Percentiles rank a stretch among this genome's conserved stretches.
phyloP scores from a whole-genome alignment of 208 protist genomes.

The Endotrypanum monterogeii region DNA sequence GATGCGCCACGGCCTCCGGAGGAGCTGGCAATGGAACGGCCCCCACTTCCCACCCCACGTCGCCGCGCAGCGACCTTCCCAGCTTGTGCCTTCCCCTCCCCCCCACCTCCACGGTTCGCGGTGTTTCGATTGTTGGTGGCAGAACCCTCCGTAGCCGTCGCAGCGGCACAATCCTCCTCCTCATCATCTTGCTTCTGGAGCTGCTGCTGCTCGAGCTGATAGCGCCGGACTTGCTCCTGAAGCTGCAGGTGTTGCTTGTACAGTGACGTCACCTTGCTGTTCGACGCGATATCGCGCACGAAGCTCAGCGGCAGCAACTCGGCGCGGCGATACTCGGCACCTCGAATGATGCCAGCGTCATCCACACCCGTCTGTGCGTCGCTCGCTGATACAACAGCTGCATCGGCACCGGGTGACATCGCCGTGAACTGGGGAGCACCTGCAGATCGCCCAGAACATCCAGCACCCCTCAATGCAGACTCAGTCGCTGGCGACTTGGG shows the following conservation, averaged over 20 bases:
- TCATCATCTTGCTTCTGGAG: background rate
- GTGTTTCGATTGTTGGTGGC: background rate
- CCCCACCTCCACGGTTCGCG: background rate
- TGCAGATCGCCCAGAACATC: background rate
- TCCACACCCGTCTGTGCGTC: background rate
- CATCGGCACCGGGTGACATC: background rate
- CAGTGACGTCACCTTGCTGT: constrained; percentile 22
- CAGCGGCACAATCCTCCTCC: background rate
- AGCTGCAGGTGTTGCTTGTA: constrained; percentile 25
- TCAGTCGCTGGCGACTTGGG: background rate
- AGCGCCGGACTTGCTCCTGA: constrained; percentile 15
- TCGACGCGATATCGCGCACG: constrained; percentile 45
- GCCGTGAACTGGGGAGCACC: background rate
- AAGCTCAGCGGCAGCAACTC: constrained; percentile 59
- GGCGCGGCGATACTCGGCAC: constrained; percentile 35
- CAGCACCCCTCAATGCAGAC: background rate
- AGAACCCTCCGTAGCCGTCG: background rate
- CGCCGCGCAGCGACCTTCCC: background rate
- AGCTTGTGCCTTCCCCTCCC: background rate
- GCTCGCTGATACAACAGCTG: background rate
- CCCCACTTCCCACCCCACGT: background rate
- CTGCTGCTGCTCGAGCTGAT: constrained; percentile 19
- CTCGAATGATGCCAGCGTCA: background rate
- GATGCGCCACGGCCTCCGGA: background rate
- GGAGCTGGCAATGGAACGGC: background rate